phyloP scores from a whole-genome alignment of 2,329 filamentous ascomycete genomes.

The Ophiostoma sp. region DNA sequence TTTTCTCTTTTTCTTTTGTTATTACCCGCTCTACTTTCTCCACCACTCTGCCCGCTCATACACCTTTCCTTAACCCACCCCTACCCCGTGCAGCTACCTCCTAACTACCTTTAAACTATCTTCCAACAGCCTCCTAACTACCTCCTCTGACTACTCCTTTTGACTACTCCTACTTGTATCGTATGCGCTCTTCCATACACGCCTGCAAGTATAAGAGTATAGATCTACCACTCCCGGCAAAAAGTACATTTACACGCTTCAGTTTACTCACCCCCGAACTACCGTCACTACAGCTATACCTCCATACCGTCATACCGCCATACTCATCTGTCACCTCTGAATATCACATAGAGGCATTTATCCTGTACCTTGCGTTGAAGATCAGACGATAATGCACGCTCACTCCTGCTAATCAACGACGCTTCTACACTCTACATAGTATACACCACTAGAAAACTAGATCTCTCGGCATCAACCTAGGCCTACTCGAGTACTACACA shows the following conservation, averaged over 20 bases:
- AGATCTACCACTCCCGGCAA: slow-evolving; percentile 11
- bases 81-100: not conserved
- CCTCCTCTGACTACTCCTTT: not conserved
- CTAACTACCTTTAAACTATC: too few species aligned
- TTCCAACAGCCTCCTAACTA: too few species aligned
- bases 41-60: slow-evolving; percentile 10
- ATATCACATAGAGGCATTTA: slow-evolving; percentile 16
- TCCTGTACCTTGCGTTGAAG: slow-evolving; percentile 36
- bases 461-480: slow-evolving; percentile 29
- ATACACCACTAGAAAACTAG: slow-evolving; percentile 22
- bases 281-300: not conserved
- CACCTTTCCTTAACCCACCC: not conserved
- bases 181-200: not conserved
- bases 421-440: not conserved
- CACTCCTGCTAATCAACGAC: not conserved
- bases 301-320: not conserved
- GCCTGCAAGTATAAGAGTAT: slow-evolving; percentile 5
- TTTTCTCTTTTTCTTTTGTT: not conserved
- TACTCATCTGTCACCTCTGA: not conserved
- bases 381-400: slow-evolving; percentile 43
- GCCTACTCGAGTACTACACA: not conserved
- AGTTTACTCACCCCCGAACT: not conserved
- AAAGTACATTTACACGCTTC: slow-evolving; percentile 11
- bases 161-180: slow-evolving; percentile 1
- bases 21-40: not conserved